These are phyloP conservation scores for Coemansia sp. DNA, from an alignment of 192 early-diverging fungal species.

Conservation along the genomic window DNA sequence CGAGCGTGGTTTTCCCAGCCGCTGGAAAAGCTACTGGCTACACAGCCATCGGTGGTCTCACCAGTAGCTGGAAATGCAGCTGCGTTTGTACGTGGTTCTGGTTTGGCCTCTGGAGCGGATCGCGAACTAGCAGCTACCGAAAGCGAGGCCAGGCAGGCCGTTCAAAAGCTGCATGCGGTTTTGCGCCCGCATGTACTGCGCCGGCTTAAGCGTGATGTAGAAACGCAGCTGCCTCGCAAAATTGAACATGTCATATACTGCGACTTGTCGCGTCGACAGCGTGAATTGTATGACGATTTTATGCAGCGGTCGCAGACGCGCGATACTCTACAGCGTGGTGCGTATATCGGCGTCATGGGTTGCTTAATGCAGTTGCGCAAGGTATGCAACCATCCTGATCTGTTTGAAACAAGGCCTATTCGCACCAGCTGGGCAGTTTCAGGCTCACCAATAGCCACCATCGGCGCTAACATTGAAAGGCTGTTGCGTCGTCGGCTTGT, in stretches of 20 bases:
- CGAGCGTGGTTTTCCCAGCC: slow-evolving; percentile 82
- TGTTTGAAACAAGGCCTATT: slow-evolving; percentile 74
- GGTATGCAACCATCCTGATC: slow-evolving; percentile 91
- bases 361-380: slow-evolving; percentile 93
- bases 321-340: slow-evolving; percentile 65
- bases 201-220: slow-evolving; percentile 93
- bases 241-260: slow-evolving; percentile 82
- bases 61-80: slow-evolving; percentile 53
- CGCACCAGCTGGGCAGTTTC: slow-evolving; percentile 63
- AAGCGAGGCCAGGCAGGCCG: slow-evolving; percentile 59
- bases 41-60: slow-evolving; percentile 60
- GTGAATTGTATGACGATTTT: slow-evolving; percentile 67
- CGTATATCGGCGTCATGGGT: slow-evolving; percentile 74
- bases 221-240: slow-evolving; percentile 90
- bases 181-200: slow-evolving; percentile 87
- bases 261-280: slow-evolving; percentile 64
- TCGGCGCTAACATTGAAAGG: slow-evolving; percentile 58
- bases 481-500: slow-evolving; percentile 52
- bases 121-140: slow-evolving; percentile 50
- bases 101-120: slow-evolving; percentile 61
- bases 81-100: slow-evolving; percentile 54
- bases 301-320: slow-evolving; percentile 80
- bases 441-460: slow-evolving; percentile 55
- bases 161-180: slow-evolving; percentile 73
- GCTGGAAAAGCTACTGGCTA: slow-evolving; percentile 80